phyloP scores from a whole-genome alignment of 768 basidiomycete genomes.

The Leucogyrophana mollusca region DNA sequence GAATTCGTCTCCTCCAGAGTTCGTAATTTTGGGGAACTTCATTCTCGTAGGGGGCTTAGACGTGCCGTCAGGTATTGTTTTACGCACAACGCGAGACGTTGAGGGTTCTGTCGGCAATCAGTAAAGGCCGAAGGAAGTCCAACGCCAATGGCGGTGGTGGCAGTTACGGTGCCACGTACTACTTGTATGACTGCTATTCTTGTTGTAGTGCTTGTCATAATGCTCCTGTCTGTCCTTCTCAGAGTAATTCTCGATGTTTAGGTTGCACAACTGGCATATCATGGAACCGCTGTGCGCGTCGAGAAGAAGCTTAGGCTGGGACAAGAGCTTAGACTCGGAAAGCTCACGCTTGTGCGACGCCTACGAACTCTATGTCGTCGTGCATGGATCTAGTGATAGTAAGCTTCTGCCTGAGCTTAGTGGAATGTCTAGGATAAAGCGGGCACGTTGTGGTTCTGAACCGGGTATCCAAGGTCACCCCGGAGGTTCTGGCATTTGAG shows the following conservation, averaged over 20 bases:
- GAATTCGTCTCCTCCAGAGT: slow-evolving; percentile 47
- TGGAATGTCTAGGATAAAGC: too few relatives aligned
- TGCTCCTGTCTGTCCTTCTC: slow-evolving; percentile 46
- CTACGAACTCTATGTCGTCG: slow-evolving; percentile 27
- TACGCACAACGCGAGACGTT: slow-evolving; percentile 6
- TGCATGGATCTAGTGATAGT: slow-evolving; percentile 11
- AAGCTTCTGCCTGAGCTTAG: too few relatives aligned
- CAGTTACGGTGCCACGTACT: too few relatives aligned
- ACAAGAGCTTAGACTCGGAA: too few relatives aligned
- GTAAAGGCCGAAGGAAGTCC: slow-evolving; percentile 1
- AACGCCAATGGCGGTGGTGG: too few relatives aligned
- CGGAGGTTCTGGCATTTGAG: too few relatives aligned
- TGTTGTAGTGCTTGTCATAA: slow-evolving; percentile 49
- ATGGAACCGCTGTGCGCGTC: too few relatives aligned
- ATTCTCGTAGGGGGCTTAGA: neutral
- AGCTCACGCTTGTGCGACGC: too few relatives aligned
- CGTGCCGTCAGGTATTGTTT: slow-evolving; percentile 11
- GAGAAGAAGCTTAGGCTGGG: too few relatives aligned
- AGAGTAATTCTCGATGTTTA: slow-evolving; percentile 38
- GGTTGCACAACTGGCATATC: slow-evolving; percentile 52
- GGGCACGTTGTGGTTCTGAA: too few relatives aligned
- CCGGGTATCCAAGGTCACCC: too few relatives aligned
- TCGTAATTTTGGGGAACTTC: slow-evolving; percentile 5
- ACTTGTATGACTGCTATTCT: neutral
- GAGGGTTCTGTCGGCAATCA: slow-evolving; percentile 10